phyloP scores from a whole-genome alignment of 176 grass and related monocot genomes.

The Puya raimondii region DNA sequence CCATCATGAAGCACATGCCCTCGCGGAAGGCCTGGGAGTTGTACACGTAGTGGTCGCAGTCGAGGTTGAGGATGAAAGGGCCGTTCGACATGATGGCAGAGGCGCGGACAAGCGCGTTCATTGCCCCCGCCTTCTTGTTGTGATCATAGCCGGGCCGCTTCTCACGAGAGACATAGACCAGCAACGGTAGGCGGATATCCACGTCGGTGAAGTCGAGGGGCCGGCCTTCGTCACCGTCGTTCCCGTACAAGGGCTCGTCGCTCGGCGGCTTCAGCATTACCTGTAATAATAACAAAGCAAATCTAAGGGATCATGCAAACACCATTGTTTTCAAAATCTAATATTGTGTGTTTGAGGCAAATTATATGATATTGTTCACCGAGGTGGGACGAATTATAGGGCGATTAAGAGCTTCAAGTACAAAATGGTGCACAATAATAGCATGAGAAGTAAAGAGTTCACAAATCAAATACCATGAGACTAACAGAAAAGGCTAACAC shows the following conservation, averaged over 20 bases:
- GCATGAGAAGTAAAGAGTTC: neutral
- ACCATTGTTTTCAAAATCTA: neutral
- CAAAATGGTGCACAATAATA: neutral
- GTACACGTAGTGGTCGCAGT: slow-evolving; percentile 95
- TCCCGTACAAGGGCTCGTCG: slow-evolving; percentile 67
- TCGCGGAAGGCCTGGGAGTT: slow-evolving; percentile 93
- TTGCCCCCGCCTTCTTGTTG: slow-evolving; percentile 99
- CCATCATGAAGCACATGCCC: slow-evolving; percentile 99
- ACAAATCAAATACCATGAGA: too few relatives aligned
- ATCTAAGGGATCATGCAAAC: neutral
- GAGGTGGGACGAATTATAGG: neutral
- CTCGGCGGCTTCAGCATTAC: slow-evolving; percentile 95
- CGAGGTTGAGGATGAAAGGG: slow-evolving; percentile 98
- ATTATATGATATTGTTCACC: neutral
- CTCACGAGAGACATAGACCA: slow-evolving; percentile 92
- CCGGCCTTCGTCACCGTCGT: slow-evolving; percentile 33
- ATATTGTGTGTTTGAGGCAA: neutral
- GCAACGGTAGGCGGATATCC: slow-evolving; percentile 79
- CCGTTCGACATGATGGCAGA: slow-evolving; percentile 98
- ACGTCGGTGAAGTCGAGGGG: slow-evolving; percentile 80
- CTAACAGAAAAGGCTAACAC: too few relatives aligned
- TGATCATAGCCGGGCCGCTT: slow-evolving; percentile 97
- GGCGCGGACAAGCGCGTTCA: slow-evolving; percentile 91
- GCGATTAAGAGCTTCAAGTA: neutral
- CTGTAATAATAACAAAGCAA: slow-evolving; percentile 31